Evolutionary conservation across 345 rosid species (phyloP), one percentile per base, ranked within the genome.

Genomic region (Excoecaria cochinchinensis): DNA sequence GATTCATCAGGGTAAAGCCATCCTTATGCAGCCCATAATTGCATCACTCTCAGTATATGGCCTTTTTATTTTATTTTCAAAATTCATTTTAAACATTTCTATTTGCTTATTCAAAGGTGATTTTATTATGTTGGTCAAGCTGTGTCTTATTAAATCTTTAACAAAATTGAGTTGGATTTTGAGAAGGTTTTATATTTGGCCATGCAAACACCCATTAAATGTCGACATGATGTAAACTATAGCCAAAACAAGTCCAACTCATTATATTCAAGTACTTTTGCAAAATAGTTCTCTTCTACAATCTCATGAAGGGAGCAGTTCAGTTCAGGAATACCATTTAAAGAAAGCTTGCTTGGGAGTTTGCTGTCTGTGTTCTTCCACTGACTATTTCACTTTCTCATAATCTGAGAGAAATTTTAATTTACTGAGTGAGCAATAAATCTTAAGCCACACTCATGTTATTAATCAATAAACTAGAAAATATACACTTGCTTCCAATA

Each of bases 1-100:
- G 76, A 85, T 55, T 60, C 69, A 82, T 72, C 83, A 17, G 55
- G 53, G 10, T 13, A 46, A 38, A 0, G 24, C 56, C 16, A 60
- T 46, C 50, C 39, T 57, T 24, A 58, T 44, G 14, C 3, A 11
- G 31, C 36, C 40, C 57, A 47, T 38, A 46, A 15, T 42, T 72
- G 67, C 67, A 24, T 17, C 55, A 67, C 17, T 67, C n/a, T 66
- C 48, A 8, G 5, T 53, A 17, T 14, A 36, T 3, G 14, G 8
- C 15, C 19, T 15, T 48, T 69, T 68, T 69, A n/a, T n/a, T 47
- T 22, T 8, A 15, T 31, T 31, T 31, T 31, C 4, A n/a, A 12
- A 47, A 4, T 16, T 48, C 57, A 31, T 31, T 31, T 31, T 31
- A 31, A 31, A 31, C 2, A 31, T 67, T 46, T 48, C 15, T 17